Percentiles rank a stretch among this genome's conserved stretches.
These are phyloP conservation scores for Megacollybia marginata DNA, from an alignment of 768 basidiomycete genomes.

Conservation along the genomic window DNA sequence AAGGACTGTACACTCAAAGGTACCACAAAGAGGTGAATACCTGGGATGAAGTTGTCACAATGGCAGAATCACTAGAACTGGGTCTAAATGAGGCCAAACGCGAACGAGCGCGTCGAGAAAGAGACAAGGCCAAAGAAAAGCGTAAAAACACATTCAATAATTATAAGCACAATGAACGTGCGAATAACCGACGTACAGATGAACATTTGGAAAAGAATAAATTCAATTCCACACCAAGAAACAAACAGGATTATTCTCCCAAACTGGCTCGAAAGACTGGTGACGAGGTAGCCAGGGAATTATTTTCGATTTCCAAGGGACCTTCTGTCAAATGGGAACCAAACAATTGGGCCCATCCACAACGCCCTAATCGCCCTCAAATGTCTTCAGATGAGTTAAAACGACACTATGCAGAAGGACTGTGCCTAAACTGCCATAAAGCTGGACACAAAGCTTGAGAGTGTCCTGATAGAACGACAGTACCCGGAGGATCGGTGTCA, in stretches of 20 bases:
- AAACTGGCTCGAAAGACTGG: not conserved
- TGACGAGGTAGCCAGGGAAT: not conserved
- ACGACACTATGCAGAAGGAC: slow-evolving; percentile 9
- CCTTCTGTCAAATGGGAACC: not conserved
- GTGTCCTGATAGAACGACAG: slow-evolving; percentile 17
- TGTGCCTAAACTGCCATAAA: slow-evolving; percentile 22
- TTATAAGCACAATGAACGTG: not conserved
- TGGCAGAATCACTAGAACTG: slow-evolving; percentile 25
- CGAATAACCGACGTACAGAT: not conserved
- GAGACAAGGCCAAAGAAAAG: not conserved
- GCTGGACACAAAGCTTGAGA: slow-evolving; percentile 19
- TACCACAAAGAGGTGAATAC: slow-evolving; percentile 17
- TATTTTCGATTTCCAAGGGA: not conserved
- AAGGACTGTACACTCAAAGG: slow-evolving; percentile 19
- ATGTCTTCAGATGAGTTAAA: slow-evolving; percentile 7
- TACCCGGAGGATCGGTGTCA: slow-evolving; percentile 7
- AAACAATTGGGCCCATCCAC: not conserved
- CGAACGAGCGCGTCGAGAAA: not conserved
- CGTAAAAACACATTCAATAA: not conserved
- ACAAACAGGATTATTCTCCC: not conserved
- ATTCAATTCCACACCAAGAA: not conserved
- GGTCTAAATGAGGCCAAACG: slow-evolving; percentile 8
- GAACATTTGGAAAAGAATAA: not conserved
- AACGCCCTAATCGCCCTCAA: not conserved
- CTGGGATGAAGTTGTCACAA: slow-evolving; percentile 16